Conservation (phyloP, 2,329 filamentous ascomycete species). For the Exophiala alcalophila region DNA sequence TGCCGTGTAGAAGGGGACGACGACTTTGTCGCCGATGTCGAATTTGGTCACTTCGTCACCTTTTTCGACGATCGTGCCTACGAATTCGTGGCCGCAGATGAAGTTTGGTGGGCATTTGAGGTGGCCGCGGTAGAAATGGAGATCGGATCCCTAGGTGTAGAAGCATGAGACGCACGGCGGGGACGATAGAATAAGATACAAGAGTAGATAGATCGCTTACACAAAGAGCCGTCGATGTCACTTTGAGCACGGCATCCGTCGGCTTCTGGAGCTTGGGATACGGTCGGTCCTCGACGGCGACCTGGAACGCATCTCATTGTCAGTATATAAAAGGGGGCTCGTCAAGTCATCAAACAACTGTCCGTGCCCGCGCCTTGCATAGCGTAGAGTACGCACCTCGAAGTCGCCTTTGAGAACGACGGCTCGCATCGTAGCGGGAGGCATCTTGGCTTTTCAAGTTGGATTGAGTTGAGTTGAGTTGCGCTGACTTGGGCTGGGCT, state of each 20-base stretch:
- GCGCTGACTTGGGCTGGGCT: too few relatives aligned
- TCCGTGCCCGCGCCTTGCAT: too few relatives aligned
- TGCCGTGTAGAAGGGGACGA: slow-evolving; percentile 52
- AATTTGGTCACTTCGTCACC: slow-evolving; percentile 49
- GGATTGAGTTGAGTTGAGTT: too few relatives aligned
- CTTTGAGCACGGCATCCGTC: slow-evolving; percentile 50
- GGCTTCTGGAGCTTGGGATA: slow-evolving; percentile 43
- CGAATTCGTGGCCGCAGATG: slow-evolving; percentile 56
- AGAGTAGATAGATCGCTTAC: slow-evolving; percentile 14
- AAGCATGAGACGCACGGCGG: slow-evolving; percentile 37
- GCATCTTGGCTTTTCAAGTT: slow-evolving; percentile 23
- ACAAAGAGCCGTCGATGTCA: slow-evolving; percentile 29
- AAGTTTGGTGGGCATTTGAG: slow-evolving; percentile 47
- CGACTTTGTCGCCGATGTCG: slow-evolving; percentile 51
- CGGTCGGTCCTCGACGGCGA: slow-evolving; percentile 45
- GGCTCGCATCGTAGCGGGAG: slow-evolving; percentile 30
- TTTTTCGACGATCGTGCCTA: slow-evolving; percentile 48
- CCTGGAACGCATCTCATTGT: slow-evolving; percentile 17
- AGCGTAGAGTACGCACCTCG: slow-evolving; percentile 26
- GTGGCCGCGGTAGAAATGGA: slow-evolving; percentile 58
- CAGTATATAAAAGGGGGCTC: too few relatives aligned
- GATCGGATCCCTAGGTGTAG: slow-evolving; percentile 54
- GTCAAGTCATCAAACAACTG: slow-evolving; percentile 1
- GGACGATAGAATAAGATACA: background rate
- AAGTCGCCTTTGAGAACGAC: slow-evolving; percentile 30